These are phyloP conservation scores for Penicillium mononematosum DNA, from an alignment of 495 filamentous ascomycete genomes.

Conservation along the genomic window DNA sequence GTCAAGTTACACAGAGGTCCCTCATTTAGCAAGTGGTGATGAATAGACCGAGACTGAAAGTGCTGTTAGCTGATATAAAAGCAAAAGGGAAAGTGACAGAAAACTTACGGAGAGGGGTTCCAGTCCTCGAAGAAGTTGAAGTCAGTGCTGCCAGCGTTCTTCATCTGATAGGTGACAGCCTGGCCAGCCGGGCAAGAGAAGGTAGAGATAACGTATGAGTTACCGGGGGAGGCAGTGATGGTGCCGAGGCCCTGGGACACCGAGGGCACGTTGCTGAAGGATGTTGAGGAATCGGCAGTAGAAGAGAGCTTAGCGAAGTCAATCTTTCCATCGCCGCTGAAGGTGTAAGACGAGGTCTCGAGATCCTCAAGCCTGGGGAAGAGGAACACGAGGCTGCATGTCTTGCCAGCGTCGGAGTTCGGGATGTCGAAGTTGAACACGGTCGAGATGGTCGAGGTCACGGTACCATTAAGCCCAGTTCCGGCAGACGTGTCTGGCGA, in stretches of 20 bases:
- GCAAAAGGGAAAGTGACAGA: background rate
- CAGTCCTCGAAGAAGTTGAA: conserved; percentile 66
- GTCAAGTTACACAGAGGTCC: background rate
- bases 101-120: conserved; percentile 53
- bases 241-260: conserved; percentile 46
- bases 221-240: conserved; percentile 52
- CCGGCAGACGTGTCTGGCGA: conserved; percentile 51
- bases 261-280: conserved; percentile 49
- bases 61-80: conserved; percentile 24
- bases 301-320: conserved; percentile 49
- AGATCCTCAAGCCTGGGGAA: conserved; percentile 56
- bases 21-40: conserved; percentile 53
- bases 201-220: conserved; percentile 54
- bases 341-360: conserved; percentile 54
- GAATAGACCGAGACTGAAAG: conserved; percentile 57
- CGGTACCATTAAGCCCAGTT: conserved; percentile 53
- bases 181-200: conserved; percentile 57
- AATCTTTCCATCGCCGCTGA: conserved; percentile 58
- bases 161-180: conserved; percentile 52
- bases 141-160: conserved; percentile 48
- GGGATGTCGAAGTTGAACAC: conserved; percentile 73
- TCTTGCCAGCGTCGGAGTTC: conserved; percentile 49
- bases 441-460: conserved; percentile 55
- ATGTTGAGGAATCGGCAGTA: conserved; percentile 44
- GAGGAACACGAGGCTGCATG: conserved; percentile 65